Evolutionary conservation across 1,139 yeast species (phyloP).

Genomic region (Hyphopichia buzzinii): DNA sequence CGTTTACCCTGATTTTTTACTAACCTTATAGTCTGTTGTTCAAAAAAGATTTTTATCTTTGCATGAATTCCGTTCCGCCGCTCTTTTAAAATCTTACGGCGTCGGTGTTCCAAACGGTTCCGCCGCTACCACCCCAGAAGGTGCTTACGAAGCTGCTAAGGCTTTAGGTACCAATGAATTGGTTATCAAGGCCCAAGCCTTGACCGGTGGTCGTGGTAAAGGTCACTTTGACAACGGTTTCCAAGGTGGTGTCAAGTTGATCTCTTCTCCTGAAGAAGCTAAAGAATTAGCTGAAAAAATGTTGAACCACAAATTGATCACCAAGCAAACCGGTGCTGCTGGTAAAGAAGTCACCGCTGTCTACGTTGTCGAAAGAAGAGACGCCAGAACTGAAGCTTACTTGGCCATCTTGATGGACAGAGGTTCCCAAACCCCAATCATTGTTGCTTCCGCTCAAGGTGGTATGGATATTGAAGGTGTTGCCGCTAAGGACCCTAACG

Average conservation of each 20-base stretch:
- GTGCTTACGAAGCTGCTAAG: conserved; percentile 78
- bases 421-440: conserved; percentile 82
- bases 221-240: conserved; percentile 96
- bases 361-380: conserved; percentile 91
- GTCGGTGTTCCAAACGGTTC: conserved; percentile 89
- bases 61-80: conserved; percentile 96
- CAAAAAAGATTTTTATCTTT: conserved; percentile 74
- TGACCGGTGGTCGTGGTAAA: conserved; percentile 99
- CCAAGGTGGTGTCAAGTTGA: conserved; percentile 95
- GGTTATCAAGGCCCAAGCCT: conserved; percentile 96
- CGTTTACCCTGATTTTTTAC: conserved; percentile 3
- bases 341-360: conserved; percentile 98
- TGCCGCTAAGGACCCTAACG: conserved; percentile 87
- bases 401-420: conserved; percentile 95
- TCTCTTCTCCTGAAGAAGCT: conserved; percentile 84
- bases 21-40: conserved; percentile 13
- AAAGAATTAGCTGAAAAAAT: conserved; percentile 81
- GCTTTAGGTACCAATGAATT: conserved; percentile 67
- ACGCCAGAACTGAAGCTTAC: conserved; percentile 92
- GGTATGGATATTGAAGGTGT: conserved; percentile 99
- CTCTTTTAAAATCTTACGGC: conserved; percentile 75
- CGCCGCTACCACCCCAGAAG: conserved; percentile 88
- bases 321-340: conserved; percentile 97
- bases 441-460: conserved; percentile 96
- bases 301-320: conserved; percentile 89